Evolutionary conservation across 495 filamentous ascomycete genomes (phyloP).

Genomic region (Hypoxylon fuscum): DNA sequence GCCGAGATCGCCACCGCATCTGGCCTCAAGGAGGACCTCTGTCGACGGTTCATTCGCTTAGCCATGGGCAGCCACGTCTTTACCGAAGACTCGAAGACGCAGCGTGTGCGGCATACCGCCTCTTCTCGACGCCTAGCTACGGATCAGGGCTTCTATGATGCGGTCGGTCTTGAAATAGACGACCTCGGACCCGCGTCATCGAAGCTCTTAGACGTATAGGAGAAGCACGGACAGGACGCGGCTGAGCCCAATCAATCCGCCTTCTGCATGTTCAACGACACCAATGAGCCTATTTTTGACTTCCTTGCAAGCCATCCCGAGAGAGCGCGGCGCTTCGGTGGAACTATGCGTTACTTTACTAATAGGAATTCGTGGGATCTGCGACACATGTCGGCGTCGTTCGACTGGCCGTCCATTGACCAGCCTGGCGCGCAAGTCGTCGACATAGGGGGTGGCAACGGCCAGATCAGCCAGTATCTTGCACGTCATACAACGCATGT

Average conservation of each 20-base stretch:
- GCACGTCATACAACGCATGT: slow-evolving; percentile 2
- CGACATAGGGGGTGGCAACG: slow-evolving; percentile 39
- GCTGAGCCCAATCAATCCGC: slow-evolving; percentile 4
- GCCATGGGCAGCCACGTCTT: neutral
- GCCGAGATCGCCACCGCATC: neutral
- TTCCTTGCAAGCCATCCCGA: slow-evolving; percentile 2
- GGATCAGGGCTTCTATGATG: neutral
- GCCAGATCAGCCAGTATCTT: slow-evolving; percentile 10
- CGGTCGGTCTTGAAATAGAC: neutral
- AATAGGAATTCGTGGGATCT: slow-evolving; percentile 1
- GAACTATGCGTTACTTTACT: slow-evolving; percentile 10
- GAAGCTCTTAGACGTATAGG: neutral
- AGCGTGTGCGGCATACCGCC: neutral
- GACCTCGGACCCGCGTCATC: neutral
- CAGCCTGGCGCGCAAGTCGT: slow-evolving; percentile 26
- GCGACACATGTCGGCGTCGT: slow-evolving; percentile 9
- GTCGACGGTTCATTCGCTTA: slow-evolving; percentile 1
- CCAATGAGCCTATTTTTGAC: neutral
- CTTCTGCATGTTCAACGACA: slow-evolving; percentile 9
- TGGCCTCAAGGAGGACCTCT: neutral
- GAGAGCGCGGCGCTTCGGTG: slow-evolving; percentile 4
- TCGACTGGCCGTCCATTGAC: slow-evolving; percentile 19
- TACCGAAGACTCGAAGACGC: neutral
- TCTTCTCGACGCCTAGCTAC: neutral
- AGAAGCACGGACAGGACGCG: neutral